Base-by-base conservation (phyloP, 306 rosid genomes). In the Dicorynia guianensis region DNA sequence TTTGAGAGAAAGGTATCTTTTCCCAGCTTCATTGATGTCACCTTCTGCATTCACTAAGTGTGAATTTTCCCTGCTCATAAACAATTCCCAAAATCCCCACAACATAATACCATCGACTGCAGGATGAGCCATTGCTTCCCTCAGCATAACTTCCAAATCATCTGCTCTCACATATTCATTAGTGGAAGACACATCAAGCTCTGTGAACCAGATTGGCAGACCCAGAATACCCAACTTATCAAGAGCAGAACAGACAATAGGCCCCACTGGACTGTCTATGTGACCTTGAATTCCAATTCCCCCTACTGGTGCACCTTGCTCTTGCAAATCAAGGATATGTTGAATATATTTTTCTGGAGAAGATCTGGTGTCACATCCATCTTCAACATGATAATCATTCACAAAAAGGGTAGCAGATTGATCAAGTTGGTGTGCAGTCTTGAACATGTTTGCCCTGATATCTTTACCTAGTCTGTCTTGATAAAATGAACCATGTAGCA, bases 71-170 rank as follows among this genome's bases (percentile, higher is more conserved):
- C 99, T 48, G 63, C 97, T 85, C 98, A 92, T 90, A 55, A 92
- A 90, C 74, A 96, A 59, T 78, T 96, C 96, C 99, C 99, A 90
- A 48, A 90, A 96, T 62, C 98, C 99, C 98, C 98, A 90, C 4
- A 96, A 67, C 90, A 90, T 88, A 19, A 96, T 69, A 42, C 98
- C 98, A 4, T 89, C 97, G 6, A 96, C 82, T 0, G 96, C 77
- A 13, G 97, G 91, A 75, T 96, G 96, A 15, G 97, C 97, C 69
- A 79, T 85, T 1, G 84, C 87, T 78, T 95, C 97, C 18, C 99
- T 56, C 36, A 90, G 65, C 90, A 90, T 96, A 77, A 90, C 97
- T 71, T 96, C 98, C 78, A 95, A 78, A 67, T 95, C 99, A 30
- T 95, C 97, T 0, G 92, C 97, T 79, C 97, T 80, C 1, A 90